Evolutionary conservation across 805 yeast genomes (phyloP).

Genomic region (Myxozyma kluyveri): DNA sequence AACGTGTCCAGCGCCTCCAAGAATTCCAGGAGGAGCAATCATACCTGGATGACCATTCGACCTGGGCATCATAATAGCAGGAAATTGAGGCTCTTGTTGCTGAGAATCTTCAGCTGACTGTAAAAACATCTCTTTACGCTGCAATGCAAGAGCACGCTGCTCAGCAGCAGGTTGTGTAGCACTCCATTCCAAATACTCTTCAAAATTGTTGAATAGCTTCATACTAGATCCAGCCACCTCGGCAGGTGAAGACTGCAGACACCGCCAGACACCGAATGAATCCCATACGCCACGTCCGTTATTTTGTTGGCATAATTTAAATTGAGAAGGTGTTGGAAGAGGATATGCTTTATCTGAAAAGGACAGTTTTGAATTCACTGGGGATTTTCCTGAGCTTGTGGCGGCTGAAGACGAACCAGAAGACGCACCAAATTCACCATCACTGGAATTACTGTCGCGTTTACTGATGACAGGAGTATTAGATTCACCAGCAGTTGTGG

Average conservation of each 20-base stretch:
- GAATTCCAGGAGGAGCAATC: neutral
- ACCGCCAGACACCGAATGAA: slow-evolving; percentile 81
- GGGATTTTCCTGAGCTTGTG: neutral
- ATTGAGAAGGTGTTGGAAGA: slow-evolving; percentile 57
- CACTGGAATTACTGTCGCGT: neutral
- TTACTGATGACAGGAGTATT: neutral
- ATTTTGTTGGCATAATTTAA: slow-evolving; percentile 58
- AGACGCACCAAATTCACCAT: neutral
- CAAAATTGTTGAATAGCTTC: slow-evolving; percentile 54
- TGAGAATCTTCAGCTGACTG: neutral
- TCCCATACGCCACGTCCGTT: slow-evolving; percentile 83
- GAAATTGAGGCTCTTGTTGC: neutral
- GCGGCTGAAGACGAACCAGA: neutral
- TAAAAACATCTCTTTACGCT: neutral
- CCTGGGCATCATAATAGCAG: neutral
- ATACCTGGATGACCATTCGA: neutral
- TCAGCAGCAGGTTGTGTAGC: slow-evolving; percentile 5
- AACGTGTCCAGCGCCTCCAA: neutral
- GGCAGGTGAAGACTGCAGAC: slow-evolving; percentile 44
- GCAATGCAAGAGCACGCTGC: neutral
- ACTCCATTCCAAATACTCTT: slow-evolving; percentile 26
- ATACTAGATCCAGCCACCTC: slow-evolving; percentile 38
- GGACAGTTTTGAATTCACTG: neutral
- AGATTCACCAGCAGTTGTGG: neutral
- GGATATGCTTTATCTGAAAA: slow-evolving; percentile 47